Conservation (phyloP, 768 basidiomycete species). For the Mycena leptocephala region DNA sequence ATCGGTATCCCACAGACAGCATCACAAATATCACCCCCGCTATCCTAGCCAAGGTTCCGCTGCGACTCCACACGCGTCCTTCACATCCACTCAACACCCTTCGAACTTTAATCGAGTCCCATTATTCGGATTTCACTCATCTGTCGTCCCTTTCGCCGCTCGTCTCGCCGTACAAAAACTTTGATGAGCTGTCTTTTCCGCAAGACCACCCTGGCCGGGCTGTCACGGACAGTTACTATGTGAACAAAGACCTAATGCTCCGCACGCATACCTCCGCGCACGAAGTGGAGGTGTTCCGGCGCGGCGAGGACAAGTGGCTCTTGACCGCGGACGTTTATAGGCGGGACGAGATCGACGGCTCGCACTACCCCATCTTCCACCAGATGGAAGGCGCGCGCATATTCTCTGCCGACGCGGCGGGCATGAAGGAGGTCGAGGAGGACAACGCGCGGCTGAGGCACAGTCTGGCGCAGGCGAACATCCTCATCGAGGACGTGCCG, state of each 20-base stretch:
- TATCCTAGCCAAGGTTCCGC: constrained; percentile 86
- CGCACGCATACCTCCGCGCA: constrained; percentile 99
- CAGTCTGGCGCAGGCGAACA: constrained; percentile 79
- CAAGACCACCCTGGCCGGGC: constrained; percentile 94
- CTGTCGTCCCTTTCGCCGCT: constrained; percentile 88
- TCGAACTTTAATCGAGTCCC: constrained; percentile 86
- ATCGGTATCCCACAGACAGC: constrained; percentile 81
- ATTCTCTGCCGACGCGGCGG: constrained; percentile 72
- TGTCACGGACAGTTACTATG: constrained; percentile 95
- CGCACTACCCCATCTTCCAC: constrained; percentile 98
- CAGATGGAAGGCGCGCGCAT: constrained; percentile 97
- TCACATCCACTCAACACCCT: constrained; percentile 92
- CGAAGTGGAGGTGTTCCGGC: constrained; percentile 91
- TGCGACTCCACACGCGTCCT: constrained; percentile 82
- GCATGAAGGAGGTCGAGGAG: constrained; percentile 75
- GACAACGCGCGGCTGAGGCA: constrained; percentile 78
- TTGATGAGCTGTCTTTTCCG: constrained; percentile 97
- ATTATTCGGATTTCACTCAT: constrained; percentile 84
- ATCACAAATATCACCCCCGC: constrained; percentile 90
- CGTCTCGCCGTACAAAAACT: constrained; percentile 93
- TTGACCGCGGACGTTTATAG: constrained; percentile 97
- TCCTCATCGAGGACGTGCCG: constrained; percentile 91
- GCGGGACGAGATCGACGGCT: constrained; percentile 97
- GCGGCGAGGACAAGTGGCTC: constrained; percentile 87
- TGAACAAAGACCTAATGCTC: constrained; percentile 92